These are phyloP conservation scores for Mycena alexandri DNA, from an alignment of 768 basidiomycete genomes.

Conservation along the genomic window DNA sequence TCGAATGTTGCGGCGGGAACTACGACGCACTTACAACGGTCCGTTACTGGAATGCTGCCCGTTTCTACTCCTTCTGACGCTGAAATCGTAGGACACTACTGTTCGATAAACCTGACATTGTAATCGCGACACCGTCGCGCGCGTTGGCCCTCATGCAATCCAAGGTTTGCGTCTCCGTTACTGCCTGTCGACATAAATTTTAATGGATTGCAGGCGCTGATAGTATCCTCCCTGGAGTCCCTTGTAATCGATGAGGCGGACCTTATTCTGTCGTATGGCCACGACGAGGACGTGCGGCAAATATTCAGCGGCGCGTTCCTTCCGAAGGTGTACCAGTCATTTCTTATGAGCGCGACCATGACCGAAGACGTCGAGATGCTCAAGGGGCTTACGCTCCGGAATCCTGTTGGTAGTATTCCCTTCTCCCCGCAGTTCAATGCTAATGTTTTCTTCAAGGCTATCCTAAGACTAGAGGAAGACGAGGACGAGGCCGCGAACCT, in stretches of 20 bases:
- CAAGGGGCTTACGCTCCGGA: conserved; percentile 88
- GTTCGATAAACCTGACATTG: conserved; percentile 79
- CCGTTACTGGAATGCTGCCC: conserved; percentile 35
- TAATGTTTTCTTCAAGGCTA: conserved; percentile 63
- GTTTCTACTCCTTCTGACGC: background rate
- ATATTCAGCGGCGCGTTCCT: conserved; percentile 76
- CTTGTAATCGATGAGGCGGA: conserved; percentile 99
- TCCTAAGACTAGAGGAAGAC: conserved; percentile 89
- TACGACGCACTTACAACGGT: conserved; percentile 80
- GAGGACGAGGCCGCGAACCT: conserved; percentile 86
- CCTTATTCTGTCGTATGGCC: conserved; percentile 95
- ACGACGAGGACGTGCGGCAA: conserved; percentile 88
- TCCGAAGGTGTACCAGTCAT: conserved; percentile 89
- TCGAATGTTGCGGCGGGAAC: conserved; percentile 85
- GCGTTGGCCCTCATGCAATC: conserved; percentile 76
- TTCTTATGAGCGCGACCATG: conserved; percentile 98
- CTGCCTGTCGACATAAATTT: conserved; percentile 8
- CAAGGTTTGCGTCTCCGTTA: conserved; percentile 60
- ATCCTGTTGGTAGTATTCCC: conserved; percentile 73
- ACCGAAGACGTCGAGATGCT: conserved; percentile 94
- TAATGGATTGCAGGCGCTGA: conserved; percentile 63
- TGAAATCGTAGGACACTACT: conserved; percentile 48
- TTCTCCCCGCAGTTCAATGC: background rate
- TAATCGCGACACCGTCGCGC: conserved; percentile 84
- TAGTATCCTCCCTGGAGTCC: conserved; percentile 76